Evolutionary conservation across 2,329 filamentous ascomycete genomes (phyloP).

Genomic region (Xylaria sp.): DNA sequence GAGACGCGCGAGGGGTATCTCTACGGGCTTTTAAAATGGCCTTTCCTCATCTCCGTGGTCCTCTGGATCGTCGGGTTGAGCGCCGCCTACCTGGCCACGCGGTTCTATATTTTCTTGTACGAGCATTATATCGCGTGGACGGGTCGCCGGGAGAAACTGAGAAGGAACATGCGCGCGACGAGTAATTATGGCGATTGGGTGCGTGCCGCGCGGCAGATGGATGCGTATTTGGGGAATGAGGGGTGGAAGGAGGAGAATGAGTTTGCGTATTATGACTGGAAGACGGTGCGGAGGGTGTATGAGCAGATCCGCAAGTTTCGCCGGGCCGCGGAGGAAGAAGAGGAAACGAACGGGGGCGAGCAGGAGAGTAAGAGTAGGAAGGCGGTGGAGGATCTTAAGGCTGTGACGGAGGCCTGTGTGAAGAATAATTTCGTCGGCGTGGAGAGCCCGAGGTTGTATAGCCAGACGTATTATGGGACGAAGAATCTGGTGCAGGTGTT

Average conservation of each 20-base stretch:
- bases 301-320: conserved; percentile 66
- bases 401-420: conserved; percentile 79
- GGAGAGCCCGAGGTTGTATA: conserved; percentile 91
- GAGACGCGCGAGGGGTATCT: conserved; percentile 93
- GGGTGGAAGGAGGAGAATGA: conserved; percentile 73
- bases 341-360: conserved; percentile 37
- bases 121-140: conserved; percentile 90
- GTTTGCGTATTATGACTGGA: conserved; percentile 81
- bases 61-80: conserved; percentile 74
- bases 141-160: conserved; percentile 66
- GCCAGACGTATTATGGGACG: conserved; percentile 96
- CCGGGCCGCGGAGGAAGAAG: conserved; percentile 49
- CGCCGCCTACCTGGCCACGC: conserved; percentile 69
- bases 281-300: conserved; percentile 72
- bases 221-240: conserved; percentile 74
- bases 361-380: conserved; percentile 37
- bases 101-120: conserved; percentile 86
- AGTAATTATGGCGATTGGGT: conserved; percentile 81
- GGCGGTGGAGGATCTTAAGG: conserved; percentile 69
- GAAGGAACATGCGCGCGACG: conserved; percentile 65
- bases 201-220: conserved; percentile 69
- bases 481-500: conserved; percentile 90
- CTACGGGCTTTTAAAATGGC: conserved; percentile 88
- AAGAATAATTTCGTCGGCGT: conserved; percentile 97
- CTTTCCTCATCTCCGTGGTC: conserved; percentile 72